These are phyloP conservation scores for Calocera cornea DNA, from an alignment of 768 basidiomycete species.

Conservation along the genomic window DNA sequence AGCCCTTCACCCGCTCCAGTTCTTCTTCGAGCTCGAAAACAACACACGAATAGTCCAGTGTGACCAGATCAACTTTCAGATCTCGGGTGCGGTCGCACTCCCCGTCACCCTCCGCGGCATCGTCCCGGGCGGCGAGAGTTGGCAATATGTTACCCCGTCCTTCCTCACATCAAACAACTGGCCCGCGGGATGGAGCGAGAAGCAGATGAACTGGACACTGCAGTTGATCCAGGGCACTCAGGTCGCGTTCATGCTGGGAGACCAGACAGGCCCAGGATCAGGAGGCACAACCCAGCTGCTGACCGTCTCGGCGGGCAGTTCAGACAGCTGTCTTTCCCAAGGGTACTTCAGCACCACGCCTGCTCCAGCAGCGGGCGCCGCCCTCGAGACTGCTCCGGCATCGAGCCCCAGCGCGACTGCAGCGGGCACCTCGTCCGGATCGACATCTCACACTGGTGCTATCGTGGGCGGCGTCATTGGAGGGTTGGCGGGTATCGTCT, in stretches of 20 bases:
- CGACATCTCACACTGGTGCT: neutral
- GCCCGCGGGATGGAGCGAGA: neutral
- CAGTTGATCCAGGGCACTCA: neutral
- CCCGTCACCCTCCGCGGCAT: neutral
- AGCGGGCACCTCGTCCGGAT: neutral
- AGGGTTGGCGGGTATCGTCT: neutral
- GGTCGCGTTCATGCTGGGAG: neutral
- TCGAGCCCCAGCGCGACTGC: neutral
- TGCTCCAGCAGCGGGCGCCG: neutral
- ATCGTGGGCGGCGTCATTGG: neutral
- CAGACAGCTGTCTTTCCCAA: neutral
- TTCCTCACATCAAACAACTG: neutral
- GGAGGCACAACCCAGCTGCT: neutral
- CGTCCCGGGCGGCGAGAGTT: neutral
- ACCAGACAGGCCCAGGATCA: neutral
- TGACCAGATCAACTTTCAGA: neutral
- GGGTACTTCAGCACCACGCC: neutral
- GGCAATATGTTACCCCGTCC: neutral
- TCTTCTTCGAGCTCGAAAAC: conserved; percentile 11
- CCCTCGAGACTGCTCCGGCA: neutral
- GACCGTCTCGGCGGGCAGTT: neutral
- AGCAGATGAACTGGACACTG: conserved; percentile 1
- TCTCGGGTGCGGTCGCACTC: neutral
- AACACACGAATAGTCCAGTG: neutral
- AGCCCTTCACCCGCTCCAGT: conserved; percentile 9